Base-by-base conservation (phyloP, 306 rosid species). In the Echinosophora koreensis region DNA sequence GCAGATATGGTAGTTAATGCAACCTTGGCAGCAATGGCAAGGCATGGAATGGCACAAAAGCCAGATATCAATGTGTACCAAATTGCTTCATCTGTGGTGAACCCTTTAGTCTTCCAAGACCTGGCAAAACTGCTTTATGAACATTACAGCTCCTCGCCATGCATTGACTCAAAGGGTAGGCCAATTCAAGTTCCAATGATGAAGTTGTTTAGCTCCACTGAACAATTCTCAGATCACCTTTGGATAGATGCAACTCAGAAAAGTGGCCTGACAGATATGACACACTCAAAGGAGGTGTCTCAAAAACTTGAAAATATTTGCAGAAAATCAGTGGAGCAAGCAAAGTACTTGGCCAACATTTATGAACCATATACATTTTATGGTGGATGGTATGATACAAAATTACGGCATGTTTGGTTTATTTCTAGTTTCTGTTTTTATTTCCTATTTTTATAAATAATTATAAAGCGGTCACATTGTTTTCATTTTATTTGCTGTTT, bases 1-100 rank as follows among this genome's bases (percentile, higher is more conserved):
- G 97, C 91, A 6, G 97, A 89, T 71, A 89, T 91, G 94, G 97
- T 91, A 12, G 92, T 89, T 2, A 91, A 86, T 37, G 94, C 97
- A 73, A 91, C 81, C 8, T 30, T 91, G 82, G 97, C 97, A 4
- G 94, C 94, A 2, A 89, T 91, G 74, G 87, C 94, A 18, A 87
- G 67, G 73, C 97, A 89, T 74, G 97, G 92, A 71, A 57, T 35
- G 82, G 59, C 81, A 18, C 84, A 64, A 73, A 80, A 85, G 16
- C 82, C 85, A 39, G 88, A 86, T 56, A 80, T 91, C 22, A 91
- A 84, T 16, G 81, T 91, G 68, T 91, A 89, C 83, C 97, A 91
- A 16, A 80, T 91, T 7, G 93, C 94, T 17, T 91, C 97, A 16
- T 91, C 94, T 14, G 92, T 83, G 27, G 91, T 81, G 73, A 91